Conservation (phyloP, 495 filamentous ascomycete species). For the Neurospora africana region DNA sequence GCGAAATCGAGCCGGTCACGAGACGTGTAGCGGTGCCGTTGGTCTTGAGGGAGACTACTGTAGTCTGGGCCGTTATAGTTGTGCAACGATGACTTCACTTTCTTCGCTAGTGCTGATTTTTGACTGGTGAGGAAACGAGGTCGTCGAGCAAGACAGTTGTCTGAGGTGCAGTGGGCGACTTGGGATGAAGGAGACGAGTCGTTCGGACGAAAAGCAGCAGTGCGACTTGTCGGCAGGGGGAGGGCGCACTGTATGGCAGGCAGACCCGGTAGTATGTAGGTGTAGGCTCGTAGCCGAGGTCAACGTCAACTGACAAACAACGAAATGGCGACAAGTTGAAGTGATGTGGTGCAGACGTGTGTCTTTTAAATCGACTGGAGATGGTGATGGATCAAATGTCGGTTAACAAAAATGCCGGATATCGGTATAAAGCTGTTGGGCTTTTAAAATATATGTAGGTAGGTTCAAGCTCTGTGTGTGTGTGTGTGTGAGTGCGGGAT, state of each 20-base stretch:
- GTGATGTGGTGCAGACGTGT: not conserved
- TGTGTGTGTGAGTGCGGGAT: not conserved
- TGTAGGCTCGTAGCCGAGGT: not conserved
- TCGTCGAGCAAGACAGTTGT: not conserved
- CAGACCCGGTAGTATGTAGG: not conserved
- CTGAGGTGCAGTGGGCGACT: not conserved
- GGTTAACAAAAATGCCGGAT: not conserved
- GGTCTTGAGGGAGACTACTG: too few species aligned
- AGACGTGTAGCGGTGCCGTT: not conserved
- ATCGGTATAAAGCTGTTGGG: not conserved
- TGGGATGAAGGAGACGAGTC: not conserved
- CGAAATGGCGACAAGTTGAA: not conserved
- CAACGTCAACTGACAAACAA: not conserved
- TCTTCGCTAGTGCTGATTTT: not conserved
- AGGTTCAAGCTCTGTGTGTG: not conserved
- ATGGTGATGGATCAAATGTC: not conserved
- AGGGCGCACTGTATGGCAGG: not conserved
- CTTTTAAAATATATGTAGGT: not conserved
- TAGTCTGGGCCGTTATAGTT: too few species aligned
- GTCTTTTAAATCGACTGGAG: not conserved
- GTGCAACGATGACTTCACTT: not conserved
- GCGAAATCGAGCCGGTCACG: not conserved
- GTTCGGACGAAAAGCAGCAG: not conserved
- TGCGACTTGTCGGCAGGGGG: not conserved
- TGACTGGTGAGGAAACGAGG: not conserved